Conservation (phyloP, 1,284 basidiomycete species). For the Neolentinus lepideus region DNA sequence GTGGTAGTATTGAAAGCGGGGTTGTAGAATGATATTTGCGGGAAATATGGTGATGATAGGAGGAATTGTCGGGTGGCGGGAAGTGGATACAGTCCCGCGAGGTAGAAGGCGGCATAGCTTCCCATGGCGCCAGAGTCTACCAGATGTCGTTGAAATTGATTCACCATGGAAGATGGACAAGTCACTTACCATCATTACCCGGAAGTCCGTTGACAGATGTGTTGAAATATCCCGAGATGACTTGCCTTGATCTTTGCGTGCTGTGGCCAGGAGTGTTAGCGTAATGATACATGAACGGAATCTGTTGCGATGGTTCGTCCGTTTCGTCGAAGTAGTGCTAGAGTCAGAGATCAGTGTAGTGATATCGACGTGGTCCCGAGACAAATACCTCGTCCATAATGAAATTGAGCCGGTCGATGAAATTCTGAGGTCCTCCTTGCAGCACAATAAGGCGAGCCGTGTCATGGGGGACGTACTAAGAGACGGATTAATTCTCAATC, state of each 20-base stretch:
- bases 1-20: constrained; percentile 49
- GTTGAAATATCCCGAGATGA: constrained; percentile 48
- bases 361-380: not conserved
- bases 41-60: constrained; percentile 57
- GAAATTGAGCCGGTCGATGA: constrained; percentile 46
- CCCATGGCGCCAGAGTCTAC: constrained; percentile 52
- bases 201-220: constrained; percentile 47
- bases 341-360: not conserved
- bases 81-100: constrained; percentile 53
- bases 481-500: not conserved
- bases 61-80: constrained; percentile 54
- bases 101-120: constrained; percentile 55
- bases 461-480: constrained; percentile 54
- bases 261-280: constrained; percentile 49
- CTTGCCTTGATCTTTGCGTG: constrained; percentile 46
- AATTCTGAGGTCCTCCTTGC: constrained; percentile 48
- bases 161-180: not conserved
- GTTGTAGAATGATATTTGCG: constrained; percentile 50
- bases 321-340: constrained; percentile 47
- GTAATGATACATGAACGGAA: constrained; percentile 63
- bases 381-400: constrained; percentile 40
- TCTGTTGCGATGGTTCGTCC: constrained; percentile 57
- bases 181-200: constrained; percentile 47
- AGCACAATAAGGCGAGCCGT: constrained; percentile 50
- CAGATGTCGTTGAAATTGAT: not conserved